Conservation (phyloP, 2,329 filamentous ascomycete species). For the Ceratocystis alfenasii region DNA sequence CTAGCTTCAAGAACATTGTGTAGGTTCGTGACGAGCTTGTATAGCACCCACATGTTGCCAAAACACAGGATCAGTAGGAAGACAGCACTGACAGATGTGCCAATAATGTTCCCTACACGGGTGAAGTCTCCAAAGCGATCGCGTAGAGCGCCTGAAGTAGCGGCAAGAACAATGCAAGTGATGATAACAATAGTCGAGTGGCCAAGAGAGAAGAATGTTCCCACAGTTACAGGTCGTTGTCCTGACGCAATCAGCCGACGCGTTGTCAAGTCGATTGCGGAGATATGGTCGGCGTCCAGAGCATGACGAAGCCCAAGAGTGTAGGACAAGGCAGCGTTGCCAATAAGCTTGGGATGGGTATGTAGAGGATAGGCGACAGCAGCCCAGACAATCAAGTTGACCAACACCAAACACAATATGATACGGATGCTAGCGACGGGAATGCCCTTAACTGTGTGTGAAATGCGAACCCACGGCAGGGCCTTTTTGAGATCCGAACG, state of each 20-base stretch:
- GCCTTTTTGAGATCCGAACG: slow-evolving; percentile 8
- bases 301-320: slow-evolving; percentile 84
- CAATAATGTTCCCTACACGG: slow-evolving; percentile 74
- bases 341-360: slow-evolving; percentile 51
- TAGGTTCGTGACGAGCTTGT: slow-evolving; percentile 60
- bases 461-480: slow-evolving; percentile 22
- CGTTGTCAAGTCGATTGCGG: slow-evolving; percentile 89
- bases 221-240: slow-evolving; percentile 78
- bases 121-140: slow-evolving; percentile 70
- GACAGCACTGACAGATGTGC: slow-evolving; percentile 70
- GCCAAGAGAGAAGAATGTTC: slow-evolving; percentile 86
- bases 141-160: slow-evolving; percentile 72
- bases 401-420: slow-evolving; percentile 38
- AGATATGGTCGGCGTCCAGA: slow-evolving; percentile 86
- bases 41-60: slow-evolving; percentile 78
- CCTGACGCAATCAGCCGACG: slow-evolving; percentile 74
- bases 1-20: slow-evolving; percentile 43
- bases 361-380: slow-evolving; percentile 41
- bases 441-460: slow-evolving; percentile 13
- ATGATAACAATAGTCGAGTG: slow-evolving; percentile 88
- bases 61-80: slow-evolving; percentile 73
- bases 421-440: slow-evolving; percentile 32
- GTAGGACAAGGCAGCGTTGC: slow-evolving; percentile 74
- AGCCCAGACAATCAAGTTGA: slow-evolving; percentile 47
- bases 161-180: slow-evolving; percentile 84